These are phyloP conservation scores for Gossypium gossypioides DNA, from an alignment of 441 rosid species.

Conservation along the genomic window DNA sequence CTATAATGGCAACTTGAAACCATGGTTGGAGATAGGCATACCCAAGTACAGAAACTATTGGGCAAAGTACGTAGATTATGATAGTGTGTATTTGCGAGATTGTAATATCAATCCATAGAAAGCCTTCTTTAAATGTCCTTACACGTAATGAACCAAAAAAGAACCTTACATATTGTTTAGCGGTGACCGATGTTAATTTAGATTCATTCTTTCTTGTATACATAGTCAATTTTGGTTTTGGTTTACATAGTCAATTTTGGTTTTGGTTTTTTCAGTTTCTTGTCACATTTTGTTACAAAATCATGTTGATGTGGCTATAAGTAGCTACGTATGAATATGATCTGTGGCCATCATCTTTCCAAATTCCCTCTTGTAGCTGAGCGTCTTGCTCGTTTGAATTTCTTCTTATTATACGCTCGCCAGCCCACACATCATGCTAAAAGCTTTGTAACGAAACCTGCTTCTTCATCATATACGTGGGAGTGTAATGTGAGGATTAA, in stretches of 20 bases:
- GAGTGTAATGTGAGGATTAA: slow-evolving; percentile 15
- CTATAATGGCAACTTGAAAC: slow-evolving; percentile 89
- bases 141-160: background rate
- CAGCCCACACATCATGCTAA: background rate
- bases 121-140: background rate
- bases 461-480: background rate
- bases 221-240: slow-evolving; percentile 15
- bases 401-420: background rate
- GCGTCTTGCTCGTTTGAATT: background rate
- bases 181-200: slow-evolving; percentile 8
- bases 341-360: background rate
- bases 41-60: slow-evolving; percentile 59
- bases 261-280: background rate
- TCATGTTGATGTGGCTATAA: background rate
- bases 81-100: slow-evolving; percentile 51
- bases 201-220: slow-evolving; percentile 34
- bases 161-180: background rate
- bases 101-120: slow-evolving; percentile 79
- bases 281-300: background rate
- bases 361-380: background rate
- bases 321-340: background rate
- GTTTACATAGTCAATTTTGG: slow-evolving; percentile 16
- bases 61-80: slow-evolving; percentile 73
- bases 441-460: background rate
- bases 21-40: slow-evolving; percentile 90